Conservation (phyloP, 768 basidiomycete genomes). For the Lentinula sp. region DNA sequence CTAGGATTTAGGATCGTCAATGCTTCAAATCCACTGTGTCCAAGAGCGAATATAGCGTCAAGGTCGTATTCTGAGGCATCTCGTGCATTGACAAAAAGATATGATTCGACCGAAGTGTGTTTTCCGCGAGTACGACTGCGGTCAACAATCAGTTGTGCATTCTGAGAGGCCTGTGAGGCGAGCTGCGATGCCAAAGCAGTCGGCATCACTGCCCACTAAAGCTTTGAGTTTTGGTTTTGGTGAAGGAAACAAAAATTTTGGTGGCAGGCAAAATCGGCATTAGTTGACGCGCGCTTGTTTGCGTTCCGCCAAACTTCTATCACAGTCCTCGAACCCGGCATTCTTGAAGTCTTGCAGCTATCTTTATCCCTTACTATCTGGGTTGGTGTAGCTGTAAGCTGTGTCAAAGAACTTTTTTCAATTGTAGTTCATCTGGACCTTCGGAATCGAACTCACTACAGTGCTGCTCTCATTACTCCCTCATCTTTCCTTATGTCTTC, state of each 20-base stretch:
- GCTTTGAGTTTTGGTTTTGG: background rate
- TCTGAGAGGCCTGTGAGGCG: conserved; percentile 47
- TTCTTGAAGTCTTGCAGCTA: too few species aligned
- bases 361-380: too few species aligned
- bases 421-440: too few species aligned
- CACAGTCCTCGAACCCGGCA: background rate
- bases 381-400: too few species aligned
- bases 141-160: conserved; percentile 35
- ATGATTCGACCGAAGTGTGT: conserved; percentile 65
- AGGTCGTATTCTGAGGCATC: conserved; percentile 85
- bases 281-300: background rate
- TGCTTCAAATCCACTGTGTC: conserved; percentile 70
- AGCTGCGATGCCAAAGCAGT: conserved; percentile 58
- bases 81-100: conserved; percentile 71
- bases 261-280: background rate
- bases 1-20: conserved; percentile 58
- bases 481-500: background rate
- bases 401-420: too few species aligned
- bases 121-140: conserved; percentile 16
- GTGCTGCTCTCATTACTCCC: too few species aligned
- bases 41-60: conserved; percentile 79
- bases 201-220: conserved; percentile 22
- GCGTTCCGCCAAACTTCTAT: background rate
- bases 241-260: background rate
- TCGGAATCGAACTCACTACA: too few species aligned